A percentile compares a stretch with the other conserved stretches of the same genome.
Evolutionary conservation across 768 basidiomycete species (phyloP).

Genomic region (Roridomyces roridus): DNA sequence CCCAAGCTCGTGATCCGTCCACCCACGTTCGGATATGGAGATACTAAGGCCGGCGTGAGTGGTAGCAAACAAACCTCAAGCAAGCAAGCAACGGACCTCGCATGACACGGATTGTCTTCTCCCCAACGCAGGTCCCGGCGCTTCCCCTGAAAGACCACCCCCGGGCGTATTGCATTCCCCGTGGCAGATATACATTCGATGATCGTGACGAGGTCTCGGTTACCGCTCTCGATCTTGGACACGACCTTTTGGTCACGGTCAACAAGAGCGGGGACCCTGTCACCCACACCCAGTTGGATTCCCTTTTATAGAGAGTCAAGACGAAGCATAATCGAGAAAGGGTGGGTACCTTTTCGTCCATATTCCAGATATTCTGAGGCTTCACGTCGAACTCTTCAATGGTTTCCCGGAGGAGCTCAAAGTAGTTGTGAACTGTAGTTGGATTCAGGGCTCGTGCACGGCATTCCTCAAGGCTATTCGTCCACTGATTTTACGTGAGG

Average conservation of each 20-base stretch:
- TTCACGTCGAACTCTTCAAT: slow-evolving; percentile 7
- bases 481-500: neutral
- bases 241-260: slow-evolving; percentile 9
- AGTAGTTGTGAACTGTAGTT: slow-evolving; percentile 1
- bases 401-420: neutral
- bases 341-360: neutral
- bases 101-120: slow-evolving; percentile 22
- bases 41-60: slow-evolving; percentile 6
- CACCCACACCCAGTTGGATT: neutral
- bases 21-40: slow-evolving; percentile 31
- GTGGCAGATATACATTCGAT: slow-evolving; percentile 52
- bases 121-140: slow-evolving; percentile 19
- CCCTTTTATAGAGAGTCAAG: neutral
- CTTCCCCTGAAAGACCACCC: slow-evolving; percentile 40
- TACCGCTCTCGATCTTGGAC: slow-evolving; percentile 33
- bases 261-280: neutral
- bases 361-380: slow-evolving; percentile 6
- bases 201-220: slow-evolving; percentile 51
- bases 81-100: slow-evolving; percentile 13
- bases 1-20: slow-evolving; percentile 34
- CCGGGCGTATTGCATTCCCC: slow-evolving; percentile 41
- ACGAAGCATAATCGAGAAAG: too few species aligned
- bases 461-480: slow-evolving; percentile 9
- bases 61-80: neutral
- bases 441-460: slow-evolving; percentile 4